Evolutionary conservation across 164 flowering plant species (phyloP), one percentile per base, ranked within the genome.

Genomic region (Vitis rupestris): DNA sequence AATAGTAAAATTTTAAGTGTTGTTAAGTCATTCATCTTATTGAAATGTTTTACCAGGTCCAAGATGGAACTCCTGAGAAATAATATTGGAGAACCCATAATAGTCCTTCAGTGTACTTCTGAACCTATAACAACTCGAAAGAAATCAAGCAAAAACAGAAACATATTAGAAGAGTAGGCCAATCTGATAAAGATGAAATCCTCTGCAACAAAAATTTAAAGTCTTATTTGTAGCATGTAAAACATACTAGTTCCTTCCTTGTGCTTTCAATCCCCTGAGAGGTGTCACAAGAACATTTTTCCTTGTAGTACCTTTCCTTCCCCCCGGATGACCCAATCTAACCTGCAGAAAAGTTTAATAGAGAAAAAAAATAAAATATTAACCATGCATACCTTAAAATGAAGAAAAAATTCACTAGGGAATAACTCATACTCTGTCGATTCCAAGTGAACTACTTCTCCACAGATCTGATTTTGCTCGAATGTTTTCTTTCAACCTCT

Each of bases 1-100:
- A 23, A 23, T 23, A 23, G 2, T 23, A 23, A 23, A 23, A 23
- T 0, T 23, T 23, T 23, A 23, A 23, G 27, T 0, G 27, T 23
- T 23, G 27, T 23, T 23, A 23, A 23, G 27, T 23, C 10, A 50
- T 9, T 50, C 3, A 1, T 1, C 27, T 9, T 30, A 4, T 31
- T 15, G 17, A 66, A 55, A 17, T 11, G 59, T 57, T 79, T 69
- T 73, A 87, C 89, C 92, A 88, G 9, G 74, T 72, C 88, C 90
- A 88, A 0, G 92, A 88, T 47, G 83, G 80, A 51, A 85, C 80
- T 1, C 82, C 87, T 9, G 76, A 72, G 61, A 63, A 88, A 49
- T 88, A 88, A 59, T 82, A 86, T 3, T 59, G 70, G 0, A 86
- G 71, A 6, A 83, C 86, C 90, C 92, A 88, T 11, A 82, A 72